Evolutionary conservation across 192 early-diverging fungal genomes (phyloP).

Genomic region (Umbelopsis vinacea): DNA sequence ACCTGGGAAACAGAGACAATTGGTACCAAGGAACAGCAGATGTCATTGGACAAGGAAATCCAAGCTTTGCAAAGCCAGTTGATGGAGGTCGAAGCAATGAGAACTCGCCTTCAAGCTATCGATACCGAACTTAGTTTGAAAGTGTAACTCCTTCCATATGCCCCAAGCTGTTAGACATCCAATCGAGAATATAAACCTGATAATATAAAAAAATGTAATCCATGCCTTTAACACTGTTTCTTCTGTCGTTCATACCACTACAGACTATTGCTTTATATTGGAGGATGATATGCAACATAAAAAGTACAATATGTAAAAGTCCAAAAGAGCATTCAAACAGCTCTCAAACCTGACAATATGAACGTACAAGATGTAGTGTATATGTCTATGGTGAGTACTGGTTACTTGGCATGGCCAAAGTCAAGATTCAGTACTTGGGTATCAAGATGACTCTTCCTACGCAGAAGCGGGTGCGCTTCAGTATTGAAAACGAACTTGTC

Average conservation of each 20-base stretch:
- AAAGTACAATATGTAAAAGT: neutral
- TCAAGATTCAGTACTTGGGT: slow-evolving; percentile 5
- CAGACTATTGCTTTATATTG: no score
- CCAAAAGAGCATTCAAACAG: neutral
- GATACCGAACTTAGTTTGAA: slow-evolving; percentile 58
- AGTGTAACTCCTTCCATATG: neutral
- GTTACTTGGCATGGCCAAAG: neutral
- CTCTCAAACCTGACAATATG: no score
- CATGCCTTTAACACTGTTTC: no score
- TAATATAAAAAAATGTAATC: slow-evolving; percentile 14
- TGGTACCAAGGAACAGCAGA: slow-evolving; percentile 79
- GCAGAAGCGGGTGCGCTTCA: slow-evolving; percentile 73
- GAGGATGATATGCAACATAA: no score
- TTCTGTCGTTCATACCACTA: no score
- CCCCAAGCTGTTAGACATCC: neutral
- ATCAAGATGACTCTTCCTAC: slow-evolving; percentile 38
- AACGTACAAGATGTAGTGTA: neutral
- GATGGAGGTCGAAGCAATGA: slow-evolving; percentile 51
- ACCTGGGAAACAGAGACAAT: slow-evolving; percentile 77
- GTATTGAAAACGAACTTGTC: slow-evolving; percentile 74
- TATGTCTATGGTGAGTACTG: neutral
- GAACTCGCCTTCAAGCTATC: slow-evolving; percentile 51
- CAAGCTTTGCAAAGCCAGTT: slow-evolving; percentile 63
- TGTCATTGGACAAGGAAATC: slow-evolving; percentile 90
- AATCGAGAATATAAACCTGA: neutral